These are phyloP conservation scores for Globisporangium radiosum DNA, from an alignment of 352 stramenopile species.

Conservation along the genomic window DNA sequence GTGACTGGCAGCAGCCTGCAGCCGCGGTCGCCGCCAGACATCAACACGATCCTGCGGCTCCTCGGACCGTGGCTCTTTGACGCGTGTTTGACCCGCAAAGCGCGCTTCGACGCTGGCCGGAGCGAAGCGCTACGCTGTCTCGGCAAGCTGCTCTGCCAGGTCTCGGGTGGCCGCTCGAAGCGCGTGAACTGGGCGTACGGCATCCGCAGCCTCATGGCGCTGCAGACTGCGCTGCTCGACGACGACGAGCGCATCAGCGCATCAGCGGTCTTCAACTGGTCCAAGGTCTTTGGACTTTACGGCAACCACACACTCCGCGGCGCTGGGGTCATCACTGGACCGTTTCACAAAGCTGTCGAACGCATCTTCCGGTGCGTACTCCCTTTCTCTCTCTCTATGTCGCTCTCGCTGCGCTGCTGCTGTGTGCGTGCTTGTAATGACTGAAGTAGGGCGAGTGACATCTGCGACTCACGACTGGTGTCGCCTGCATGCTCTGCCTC, in stretches of 20 bases:
- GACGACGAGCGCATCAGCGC: conserved; percentile 76
- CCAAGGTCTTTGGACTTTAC: conserved; percentile 72
- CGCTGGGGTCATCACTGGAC: conserved; percentile 62
- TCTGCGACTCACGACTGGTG: not conserved
- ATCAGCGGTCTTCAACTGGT: conserved; percentile 82
- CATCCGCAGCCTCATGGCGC: conserved; percentile 76
- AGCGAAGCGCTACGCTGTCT: conserved; percentile 75
- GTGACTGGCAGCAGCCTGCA: conserved; percentile 21
- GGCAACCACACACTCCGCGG: conserved; percentile 79
- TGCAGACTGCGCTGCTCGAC: conserved; percentile 74
- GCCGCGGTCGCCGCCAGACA: conserved; percentile 63
- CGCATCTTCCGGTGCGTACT: conserved; percentile 60
- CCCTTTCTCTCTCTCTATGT: not conserved
- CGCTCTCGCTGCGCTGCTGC: not conserved
- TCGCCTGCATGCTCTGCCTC: not conserved
- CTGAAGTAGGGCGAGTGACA: not conserved
- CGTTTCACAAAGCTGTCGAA: conserved; percentile 78
- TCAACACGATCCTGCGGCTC: conserved; percentile 77
- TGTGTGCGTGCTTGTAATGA: not conserved
- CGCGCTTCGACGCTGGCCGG: conserved; percentile 59
- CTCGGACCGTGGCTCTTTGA: conserved; percentile 84
- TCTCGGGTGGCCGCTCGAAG: conserved; percentile 66
- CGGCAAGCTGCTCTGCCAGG: conserved; percentile 65
- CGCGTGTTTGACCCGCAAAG: conserved; percentile 65
- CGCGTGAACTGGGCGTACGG: conserved; percentile 76